Evolutionary conservation across 768 basidiomycete genomes (phyloP).

Genomic region (Boletus rubescentipes): DNA sequence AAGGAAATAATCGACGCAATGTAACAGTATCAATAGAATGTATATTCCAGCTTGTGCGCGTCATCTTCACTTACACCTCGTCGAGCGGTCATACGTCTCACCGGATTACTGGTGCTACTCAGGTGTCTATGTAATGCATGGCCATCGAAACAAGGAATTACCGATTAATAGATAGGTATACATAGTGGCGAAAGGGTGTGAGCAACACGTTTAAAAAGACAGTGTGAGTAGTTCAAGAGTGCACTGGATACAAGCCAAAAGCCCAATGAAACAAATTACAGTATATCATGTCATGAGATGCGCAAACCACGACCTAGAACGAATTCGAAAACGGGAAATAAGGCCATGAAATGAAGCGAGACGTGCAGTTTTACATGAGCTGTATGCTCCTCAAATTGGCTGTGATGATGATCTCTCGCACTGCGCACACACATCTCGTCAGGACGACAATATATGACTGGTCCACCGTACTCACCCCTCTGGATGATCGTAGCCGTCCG

Average conservation of each 20-base stretch:
- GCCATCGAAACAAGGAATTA: slow-evolving; percentile 8
- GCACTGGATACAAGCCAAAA: slow-evolving; percentile 19
- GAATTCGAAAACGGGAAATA: slow-evolving; percentile 7
- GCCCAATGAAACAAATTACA: slow-evolving; percentile 13
- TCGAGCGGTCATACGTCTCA: background rate
- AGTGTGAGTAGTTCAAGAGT: slow-evolving; percentile 8
- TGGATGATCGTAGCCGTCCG: slow-evolving; percentile 72
- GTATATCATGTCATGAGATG: slow-evolving; percentile 19
- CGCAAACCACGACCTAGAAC: slow-evolving; percentile 3
- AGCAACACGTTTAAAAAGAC: slow-evolving; percentile 10
- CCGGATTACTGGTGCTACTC: background rate
- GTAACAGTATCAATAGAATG: slow-evolving; percentile 40
- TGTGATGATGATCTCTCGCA: slow-evolving; percentile 70
- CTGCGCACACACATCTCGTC: slow-evolving; percentile 32
- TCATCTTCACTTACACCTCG: background rate
- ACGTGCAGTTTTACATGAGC: slow-evolving; percentile 27
- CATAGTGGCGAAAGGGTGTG: slow-evolving; percentile 6
- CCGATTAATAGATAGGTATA: slow-evolving; percentile 26
- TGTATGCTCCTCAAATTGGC: slow-evolving; percentile 59
- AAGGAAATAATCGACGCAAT: slow-evolving; percentile 85
- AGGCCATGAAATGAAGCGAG: slow-evolving; percentile 2
- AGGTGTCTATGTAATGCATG: slow-evolving; percentile 4
- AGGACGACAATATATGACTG: background rate
- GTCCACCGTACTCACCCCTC: slow-evolving; percentile 49
- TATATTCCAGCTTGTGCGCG: slow-evolving; percentile 10